Evolutionary conservation across 768 basidiomycete genomes (phyloP).

Genomic region (Kockovaella imperatae): DNA sequence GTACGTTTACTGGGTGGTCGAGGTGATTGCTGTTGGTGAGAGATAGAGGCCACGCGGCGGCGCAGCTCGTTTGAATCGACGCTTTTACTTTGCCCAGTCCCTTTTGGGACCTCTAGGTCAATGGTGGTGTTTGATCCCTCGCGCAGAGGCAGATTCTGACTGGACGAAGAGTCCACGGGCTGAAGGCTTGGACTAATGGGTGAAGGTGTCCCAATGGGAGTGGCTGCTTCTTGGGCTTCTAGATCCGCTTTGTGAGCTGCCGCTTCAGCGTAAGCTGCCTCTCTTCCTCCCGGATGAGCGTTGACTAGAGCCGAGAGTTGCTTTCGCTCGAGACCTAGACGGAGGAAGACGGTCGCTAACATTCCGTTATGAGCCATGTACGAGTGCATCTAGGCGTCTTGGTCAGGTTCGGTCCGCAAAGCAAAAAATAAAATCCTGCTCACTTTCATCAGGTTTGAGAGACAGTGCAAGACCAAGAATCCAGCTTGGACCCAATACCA

Average conservation of each 20-base stretch:
- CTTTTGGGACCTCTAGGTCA: too few species aligned
- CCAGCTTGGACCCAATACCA: constrained; percentile 93
- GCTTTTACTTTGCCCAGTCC: background rate
- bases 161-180: background rate
- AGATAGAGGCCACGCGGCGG: background rate
- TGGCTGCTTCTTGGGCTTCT: constrained; percentile 14
- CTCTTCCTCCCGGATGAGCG: constrained; percentile 28
- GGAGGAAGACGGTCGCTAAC: constrained; percentile 51
- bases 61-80: background rate
- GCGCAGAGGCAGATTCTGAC: too few species aligned
- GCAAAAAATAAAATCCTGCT: background rate
- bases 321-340: constrained; percentile 47
- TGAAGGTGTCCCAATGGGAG: constrained; percentile 19
- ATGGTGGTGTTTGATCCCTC: background rate
- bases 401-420: constrained; percentile 2
- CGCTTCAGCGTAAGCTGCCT: constrained; percentile 24
- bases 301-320: constrained; percentile 32
- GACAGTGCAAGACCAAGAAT: constrained; percentile 51
- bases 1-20: background rate
- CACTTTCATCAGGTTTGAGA: constrained; percentile 52
- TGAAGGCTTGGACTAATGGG: background rate
- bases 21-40: constrained; percentile 2
- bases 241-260: constrained; percentile 12
- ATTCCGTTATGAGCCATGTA: constrained; percentile 84
- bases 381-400: constrained; percentile 68